Conservation (phyloP, 768 basidiomycete genomes). For the Piloderma croceum region DNA sequence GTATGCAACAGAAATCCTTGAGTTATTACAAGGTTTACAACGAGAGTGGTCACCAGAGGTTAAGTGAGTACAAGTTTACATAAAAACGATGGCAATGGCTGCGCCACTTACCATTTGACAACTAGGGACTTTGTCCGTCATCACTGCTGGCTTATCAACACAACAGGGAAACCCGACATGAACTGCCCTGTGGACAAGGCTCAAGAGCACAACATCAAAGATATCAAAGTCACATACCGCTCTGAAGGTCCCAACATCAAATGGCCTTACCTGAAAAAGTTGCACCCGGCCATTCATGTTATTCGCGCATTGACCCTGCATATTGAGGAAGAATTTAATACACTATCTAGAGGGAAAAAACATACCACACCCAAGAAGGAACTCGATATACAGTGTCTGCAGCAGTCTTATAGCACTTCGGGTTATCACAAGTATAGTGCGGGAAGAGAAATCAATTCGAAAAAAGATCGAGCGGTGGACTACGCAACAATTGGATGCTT, state of each 20-base stretch:
- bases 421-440: conserved; percentile 14
- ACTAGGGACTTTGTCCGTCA: conserved; percentile 21
- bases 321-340: conserved; percentile 13
- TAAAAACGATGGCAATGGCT: conserved; percentile 1
- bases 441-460: conserved; percentile 13
- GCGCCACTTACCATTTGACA: conserved; percentile 3
- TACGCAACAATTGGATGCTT: conserved; percentile 10
- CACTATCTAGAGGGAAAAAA: conserved; percentile 8
- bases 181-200: conserved; percentile 27
- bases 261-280: conserved; percentile 16
- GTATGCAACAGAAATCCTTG: conserved; percentile 22
- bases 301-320: conserved; percentile 11
- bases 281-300: conserved; percentile 15
- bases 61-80: conserved; percentile 8
- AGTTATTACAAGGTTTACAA: conserved; percentile 22
- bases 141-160: conserved; percentile 30
- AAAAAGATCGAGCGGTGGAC: conserved; percentile 15
- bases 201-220: conserved; percentile 33
- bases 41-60: conserved; percentile 23
- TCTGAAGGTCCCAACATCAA: conserved; percentile 16
- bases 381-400: conserved; percentile 12
- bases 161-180: conserved; percentile 15
- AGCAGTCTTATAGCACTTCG: conserved; percentile 14
- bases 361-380: conserved; percentile 15
- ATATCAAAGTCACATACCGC: conserved; percentile 28